phyloP scores from a whole-genome alignment of 2,329 filamentous ascomycete genomes.

The Allantophomopsis cytisporea region DNA sequence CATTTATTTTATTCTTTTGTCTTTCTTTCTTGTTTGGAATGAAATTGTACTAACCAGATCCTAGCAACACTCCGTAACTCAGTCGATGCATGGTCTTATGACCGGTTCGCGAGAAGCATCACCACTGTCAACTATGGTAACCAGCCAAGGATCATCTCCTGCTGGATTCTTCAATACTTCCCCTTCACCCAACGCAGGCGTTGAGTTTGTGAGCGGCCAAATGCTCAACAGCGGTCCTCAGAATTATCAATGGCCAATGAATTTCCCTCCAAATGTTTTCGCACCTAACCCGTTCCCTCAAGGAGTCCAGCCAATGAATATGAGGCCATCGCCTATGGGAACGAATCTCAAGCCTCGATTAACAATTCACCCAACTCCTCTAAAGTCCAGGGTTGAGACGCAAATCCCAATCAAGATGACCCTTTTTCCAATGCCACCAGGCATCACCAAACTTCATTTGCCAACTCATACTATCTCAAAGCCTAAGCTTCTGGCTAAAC shows the following conservation, averaged over 20 bases:
- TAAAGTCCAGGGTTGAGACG: conserved; percentile 89
- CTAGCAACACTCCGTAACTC: conserved; percentile 36
- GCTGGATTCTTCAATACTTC: conserved; percentile 30
- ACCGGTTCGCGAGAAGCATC: conserved; percentile 39
- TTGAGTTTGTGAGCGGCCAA: conserved; percentile 23
- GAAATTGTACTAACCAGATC: not conserved
- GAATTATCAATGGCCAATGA: conserved; percentile 20
- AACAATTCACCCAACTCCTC: conserved; percentile 51
- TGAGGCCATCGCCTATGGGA: too few relatives aligned
- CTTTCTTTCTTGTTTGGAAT: too few relatives aligned
- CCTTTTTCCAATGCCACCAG: conserved; percentile 59
- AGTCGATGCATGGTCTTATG: conserved; percentile 34
- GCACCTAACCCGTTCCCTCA: not conserved
- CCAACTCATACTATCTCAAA: conserved; percentile 89
- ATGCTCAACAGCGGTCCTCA: conserved; percentile 12
- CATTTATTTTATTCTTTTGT: too few relatives aligned
- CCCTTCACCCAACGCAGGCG: conserved; percentile 27
- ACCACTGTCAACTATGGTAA: conserved; percentile 34
- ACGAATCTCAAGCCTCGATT: conserved; percentile 24
- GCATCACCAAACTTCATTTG: conserved; percentile 70
- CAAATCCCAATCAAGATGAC: conserved; percentile 84
- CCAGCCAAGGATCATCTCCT: conserved; percentile 39
- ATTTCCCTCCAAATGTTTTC: conserved; percentile 4
- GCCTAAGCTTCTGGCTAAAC: conserved; percentile 75
- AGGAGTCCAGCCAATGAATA: too few relatives aligned